A percentile compares a stretch with the other conserved stretches of the same genome.
Conservation (phyloP, 331 rosid genomes). For the Acacia pycnantha region DNA sequence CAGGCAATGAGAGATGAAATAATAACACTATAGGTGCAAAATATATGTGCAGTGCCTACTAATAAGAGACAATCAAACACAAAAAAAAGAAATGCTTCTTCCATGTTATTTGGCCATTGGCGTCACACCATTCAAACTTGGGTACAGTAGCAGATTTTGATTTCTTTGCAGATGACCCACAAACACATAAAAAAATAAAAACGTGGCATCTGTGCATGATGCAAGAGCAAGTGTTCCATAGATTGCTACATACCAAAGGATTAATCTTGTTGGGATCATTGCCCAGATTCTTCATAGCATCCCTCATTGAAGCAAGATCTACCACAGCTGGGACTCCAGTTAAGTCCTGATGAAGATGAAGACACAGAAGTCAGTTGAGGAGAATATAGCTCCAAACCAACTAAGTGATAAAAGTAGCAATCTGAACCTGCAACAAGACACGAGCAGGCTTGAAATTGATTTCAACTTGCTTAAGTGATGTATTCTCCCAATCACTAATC, state of each 20-base stretch:
- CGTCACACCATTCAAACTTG: neutral
- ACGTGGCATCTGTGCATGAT: neutral
- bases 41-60: no score
- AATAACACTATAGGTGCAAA: neutral
- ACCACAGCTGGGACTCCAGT: neutral
- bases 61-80: no score
- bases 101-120: neutral
- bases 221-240: neutral
- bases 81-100: no score
- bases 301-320: neutral
- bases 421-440: constrained; percentile 82
- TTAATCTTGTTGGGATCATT: neutral
- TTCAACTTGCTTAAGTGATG: constrained; percentile 77
- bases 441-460: constrained; percentile 98
- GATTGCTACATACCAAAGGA: neutral
- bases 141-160: neutral
- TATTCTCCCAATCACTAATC: constrained; percentile 84
- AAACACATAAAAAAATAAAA: no score
- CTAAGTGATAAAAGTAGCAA: neutral
- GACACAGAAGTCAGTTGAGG: neutral
- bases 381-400: neutral
- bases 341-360: neutral
- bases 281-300: neutral
- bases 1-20: neutral
- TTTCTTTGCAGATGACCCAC: neutral